Percentiles rank a stretch among this genome's conserved stretches.
These are phyloP conservation scores for Neofusicoccum kwambonambiense DNA, from an alignment of 2,329 filamentous ascomycete genomes.

Conservation along the genomic window DNA sequence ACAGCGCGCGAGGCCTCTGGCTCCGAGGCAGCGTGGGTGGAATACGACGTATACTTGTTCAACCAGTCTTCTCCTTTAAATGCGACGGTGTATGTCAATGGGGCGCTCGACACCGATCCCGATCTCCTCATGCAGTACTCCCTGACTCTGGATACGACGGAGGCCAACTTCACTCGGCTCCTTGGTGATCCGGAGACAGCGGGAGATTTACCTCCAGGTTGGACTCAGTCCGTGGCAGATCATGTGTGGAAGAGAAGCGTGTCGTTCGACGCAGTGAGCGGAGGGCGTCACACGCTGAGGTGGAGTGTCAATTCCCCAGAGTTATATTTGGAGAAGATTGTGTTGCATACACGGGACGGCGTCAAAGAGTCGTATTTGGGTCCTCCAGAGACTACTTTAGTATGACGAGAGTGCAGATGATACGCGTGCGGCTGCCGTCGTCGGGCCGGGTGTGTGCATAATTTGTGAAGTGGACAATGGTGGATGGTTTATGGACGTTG, in stretches of 20 bases:
- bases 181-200: constrained; percentile 27
- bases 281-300: constrained; percentile 35
- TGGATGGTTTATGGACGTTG: no score
- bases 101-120: constrained; percentile 50
- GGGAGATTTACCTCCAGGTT: constrained; percentile 42
- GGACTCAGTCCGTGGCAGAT: constrained; percentile 45
- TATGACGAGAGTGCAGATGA: not conserved
- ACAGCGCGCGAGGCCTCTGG: constrained; percentile 13
- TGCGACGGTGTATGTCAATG: constrained; percentile 32
- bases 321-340: constrained; percentile 20
- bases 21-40: not conserved
- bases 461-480: no score
- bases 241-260: constrained; percentile 43
- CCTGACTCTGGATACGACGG: constrained; percentile 40
- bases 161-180: not conserved
- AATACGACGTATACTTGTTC: constrained; percentile 26
- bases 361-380: not conserved
- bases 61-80: constrained; percentile 12
- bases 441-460: no score
- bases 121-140: constrained; percentile 47
- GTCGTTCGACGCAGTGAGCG: constrained; percentile 23
- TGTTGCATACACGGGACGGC: not conserved
- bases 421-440: no score
- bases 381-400: not conserved
- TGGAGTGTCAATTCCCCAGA: constrained; percentile 37